Evolutionary conservation across 371 early-diverging fungal species (phyloP), one percentile per base, ranked within the genome.

Genomic region (Syncephalis plumigaleata): DNA sequence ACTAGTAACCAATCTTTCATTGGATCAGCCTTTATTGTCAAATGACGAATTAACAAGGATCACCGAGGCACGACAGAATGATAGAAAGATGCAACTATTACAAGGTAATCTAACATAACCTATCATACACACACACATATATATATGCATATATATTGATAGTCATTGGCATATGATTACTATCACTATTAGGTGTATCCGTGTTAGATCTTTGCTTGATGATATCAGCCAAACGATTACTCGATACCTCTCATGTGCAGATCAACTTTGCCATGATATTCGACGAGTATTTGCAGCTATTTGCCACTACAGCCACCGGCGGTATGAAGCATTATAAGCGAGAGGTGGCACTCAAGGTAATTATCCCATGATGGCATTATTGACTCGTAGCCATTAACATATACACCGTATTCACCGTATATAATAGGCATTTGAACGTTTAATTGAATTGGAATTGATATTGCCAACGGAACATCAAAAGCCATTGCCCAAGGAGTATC

Each of bases 221-320:
- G 26, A 71, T 90, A 27, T 74, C 87, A 5, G 84, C 85, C 70
- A 77, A 77, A 50, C 74, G 81, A 24, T 50, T 84, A 38, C 49
- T 74, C 17, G 73, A 71, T 26, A 70, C 70, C 17, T 79, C 82
- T 20, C 70, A 68, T 16, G 56, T 56, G n/a, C 63, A 66, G 15
- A 87, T 88, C 57, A 93, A 91, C 55, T 93, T 93, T 66, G 87
- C 84, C 56, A 91, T 91, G 87, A 76, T 87, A 1, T 87, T 86
- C 56, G 84, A 91, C 46, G 87, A 83, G 60, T 91, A 87, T 65
- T 70, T 80, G 76, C 73, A 68, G 39, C 55, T 54, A 48, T 58
- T 71, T 2, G 65, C 71, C 36, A 57, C 66, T 0, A 62, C 65
- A 15, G 77, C 54, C 7, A 58, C 61, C 13, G 73, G 73, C n/a